These are phyloP conservation scores for Flammula alnicola DNA, from an alignment of 1,284 basidiomycete species.

Conservation along the genomic window DNA sequence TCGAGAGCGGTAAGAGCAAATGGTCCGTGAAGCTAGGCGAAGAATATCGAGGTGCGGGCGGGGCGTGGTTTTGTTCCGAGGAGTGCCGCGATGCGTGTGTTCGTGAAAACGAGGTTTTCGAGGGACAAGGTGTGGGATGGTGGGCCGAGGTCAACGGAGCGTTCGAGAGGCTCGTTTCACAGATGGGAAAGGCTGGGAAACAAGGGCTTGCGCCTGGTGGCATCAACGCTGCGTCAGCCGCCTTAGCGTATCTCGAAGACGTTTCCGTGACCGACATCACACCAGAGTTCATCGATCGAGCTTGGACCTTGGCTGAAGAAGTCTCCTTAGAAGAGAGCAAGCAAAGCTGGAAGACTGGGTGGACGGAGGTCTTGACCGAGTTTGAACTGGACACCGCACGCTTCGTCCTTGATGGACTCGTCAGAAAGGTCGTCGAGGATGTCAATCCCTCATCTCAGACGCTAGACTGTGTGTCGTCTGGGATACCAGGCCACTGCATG, in stretches of 20 bases:
- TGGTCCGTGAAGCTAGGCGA: slow-evolving; percentile 43
- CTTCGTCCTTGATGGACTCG: slow-evolving; percentile 51
- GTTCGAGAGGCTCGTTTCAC: slow-evolving; percentile 24
- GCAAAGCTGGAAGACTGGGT: slow-evolving; percentile 14
- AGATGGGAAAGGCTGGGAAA: slow-evolving; percentile 19
- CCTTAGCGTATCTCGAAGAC: slow-evolving; percentile 22
- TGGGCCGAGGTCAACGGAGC: slow-evolving; percentile 39
- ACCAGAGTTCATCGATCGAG: slow-evolving; percentile 19
- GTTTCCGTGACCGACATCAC: slow-evolving; percentile 20
- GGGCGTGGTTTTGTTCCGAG: slow-evolving; percentile 57
- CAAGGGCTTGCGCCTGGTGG: too few relatives aligned
- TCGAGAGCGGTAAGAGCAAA: slow-evolving; percentile 45
- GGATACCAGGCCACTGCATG: slow-evolving; percentile 10
- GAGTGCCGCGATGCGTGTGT: slow-evolving; percentile 52
- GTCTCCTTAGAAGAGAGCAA: slow-evolving; percentile 27
- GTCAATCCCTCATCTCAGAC: slow-evolving; percentile 13
- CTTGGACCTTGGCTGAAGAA: slow-evolving; percentile 26
- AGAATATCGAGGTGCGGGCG: slow-evolving; percentile 14
- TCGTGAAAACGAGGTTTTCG: slow-evolving; percentile 37
- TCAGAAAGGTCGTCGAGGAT: slow-evolving; percentile 45
- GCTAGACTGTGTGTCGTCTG: slow-evolving; percentile 1
- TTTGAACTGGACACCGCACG: slow-evolving; percentile 57
- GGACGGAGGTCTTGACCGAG: slow-evolving; percentile 42
- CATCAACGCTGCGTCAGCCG: background rate
- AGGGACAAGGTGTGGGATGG: slow-evolving; percentile 33